Evolutionary conservation across 495 filamentous ascomycete genomes (phyloP).

Genomic region (Tricharina praecox): DNA sequence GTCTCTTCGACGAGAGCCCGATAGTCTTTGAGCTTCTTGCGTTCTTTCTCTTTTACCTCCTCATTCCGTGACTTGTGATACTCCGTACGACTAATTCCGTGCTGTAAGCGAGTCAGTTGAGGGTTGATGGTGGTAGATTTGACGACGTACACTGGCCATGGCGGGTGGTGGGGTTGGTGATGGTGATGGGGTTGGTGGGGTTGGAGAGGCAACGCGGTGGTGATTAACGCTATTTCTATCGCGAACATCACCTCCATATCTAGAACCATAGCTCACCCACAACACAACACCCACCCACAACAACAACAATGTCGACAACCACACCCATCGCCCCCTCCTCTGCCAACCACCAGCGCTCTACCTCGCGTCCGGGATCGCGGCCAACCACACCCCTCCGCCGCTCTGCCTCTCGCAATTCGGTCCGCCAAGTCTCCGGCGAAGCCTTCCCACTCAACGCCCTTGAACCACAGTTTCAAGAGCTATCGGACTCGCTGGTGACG

Average conservation of each 20-base stretch:
- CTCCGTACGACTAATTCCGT: constrained; percentile 53
- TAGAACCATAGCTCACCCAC: no score
- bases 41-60: constrained; percentile 50
- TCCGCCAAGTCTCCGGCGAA: constrained; percentile 45
- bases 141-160: constrained; percentile 17
- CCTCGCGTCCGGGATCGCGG: constrained; percentile 36
- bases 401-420: constrained; percentile 61
- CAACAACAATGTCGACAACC: neutral
- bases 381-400: constrained; percentile 88
- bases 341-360: neutral
- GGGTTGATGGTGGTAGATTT: neutral
- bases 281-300: no score
- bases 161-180: neutral
- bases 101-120: constrained; percentile 36
- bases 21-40: constrained; percentile 64
- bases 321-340: neutral
- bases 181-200: neutral
- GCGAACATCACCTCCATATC: no score
- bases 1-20: constrained; percentile 50
- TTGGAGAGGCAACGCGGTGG: neutral
- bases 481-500: constrained; percentile 86
- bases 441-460: constrained; percentile 63
- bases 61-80: constrained; percentile 42
- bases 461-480: constrained; percentile 78
- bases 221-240: no score